Conservation (phyloP, 306 rosid genomes). For the Castanospermum australe region DNA sequence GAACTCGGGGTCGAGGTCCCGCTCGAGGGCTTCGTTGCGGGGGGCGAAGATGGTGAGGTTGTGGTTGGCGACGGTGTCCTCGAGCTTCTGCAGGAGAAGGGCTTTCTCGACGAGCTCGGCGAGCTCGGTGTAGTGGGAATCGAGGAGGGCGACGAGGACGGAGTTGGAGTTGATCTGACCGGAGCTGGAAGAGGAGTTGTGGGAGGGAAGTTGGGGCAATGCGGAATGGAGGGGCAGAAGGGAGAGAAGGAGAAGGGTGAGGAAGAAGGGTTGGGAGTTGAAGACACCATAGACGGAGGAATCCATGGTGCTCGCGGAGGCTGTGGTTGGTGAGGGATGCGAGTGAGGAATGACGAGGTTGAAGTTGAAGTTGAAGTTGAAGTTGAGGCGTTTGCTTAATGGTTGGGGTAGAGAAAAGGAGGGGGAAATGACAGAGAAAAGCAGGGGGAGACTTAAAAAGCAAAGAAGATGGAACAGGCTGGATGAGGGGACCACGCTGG, state of each 20-base stretch:
- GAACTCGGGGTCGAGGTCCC: slow-evolving; percentile 85
- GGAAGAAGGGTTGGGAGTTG: neutral
- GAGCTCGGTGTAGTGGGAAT: slow-evolving; percentile 90
- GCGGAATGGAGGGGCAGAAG: slow-evolving; percentile 24
- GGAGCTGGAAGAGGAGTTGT: slow-evolving; percentile 25
- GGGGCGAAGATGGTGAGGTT: slow-evolving; percentile 93
- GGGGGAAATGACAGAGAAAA: too few relatives aligned
- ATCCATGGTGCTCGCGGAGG: slow-evolving; percentile 82
- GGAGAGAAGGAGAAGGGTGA: slow-evolving; percentile 21
- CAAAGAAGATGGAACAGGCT: too few relatives aligned
- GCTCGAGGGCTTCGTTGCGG: slow-evolving; percentile 74
- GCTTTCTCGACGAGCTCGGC: slow-evolving; percentile 94
- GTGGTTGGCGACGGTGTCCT: slow-evolving; percentile 65
- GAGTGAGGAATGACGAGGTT: too few relatives aligned
- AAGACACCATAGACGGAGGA: slow-evolving; percentile 62
- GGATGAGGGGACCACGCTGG: too few relatives aligned
- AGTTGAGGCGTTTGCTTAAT: too few relatives aligned
- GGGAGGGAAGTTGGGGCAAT: too few relatives aligned
- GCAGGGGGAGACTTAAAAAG: too few relatives aligned
- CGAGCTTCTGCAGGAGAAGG: slow-evolving; percentile 78
- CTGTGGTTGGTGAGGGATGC: too few relatives aligned
- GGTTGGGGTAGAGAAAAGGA: too few relatives aligned
- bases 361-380: too few relatives aligned
- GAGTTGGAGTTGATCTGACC: slow-evolving; percentile 82
- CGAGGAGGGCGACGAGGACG: slow-evolving; percentile 87